Base-by-base conservation (phyloP, 2,329 filamentous ascomycete genomes). In the Tolypocladium ovalisporum region DNA sequence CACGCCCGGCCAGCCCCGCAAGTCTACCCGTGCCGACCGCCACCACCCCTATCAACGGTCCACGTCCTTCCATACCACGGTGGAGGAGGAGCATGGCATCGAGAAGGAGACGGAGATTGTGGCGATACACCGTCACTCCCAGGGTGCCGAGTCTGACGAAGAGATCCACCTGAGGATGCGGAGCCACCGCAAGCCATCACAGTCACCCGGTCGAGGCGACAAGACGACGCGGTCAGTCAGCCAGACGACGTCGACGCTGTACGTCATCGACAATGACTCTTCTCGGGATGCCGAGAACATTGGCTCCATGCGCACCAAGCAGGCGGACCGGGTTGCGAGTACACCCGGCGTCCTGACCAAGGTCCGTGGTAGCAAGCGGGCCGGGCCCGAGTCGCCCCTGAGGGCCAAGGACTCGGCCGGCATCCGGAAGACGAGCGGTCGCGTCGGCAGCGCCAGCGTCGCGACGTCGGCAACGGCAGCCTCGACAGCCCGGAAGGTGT, bases 1-100 rank as follows among this genome's bases (percentile, higher is more conserved):
- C 3, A 99, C 94, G 5, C 94, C 94, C 0, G 94, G 94, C 2
- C 94, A 99, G 71, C 94, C 94, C 34, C 85, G 94, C 61, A 97
- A 99, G 79, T 88, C 88, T 19, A 87, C 86, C 62, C 85, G 90
- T 57, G 81, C 85, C 59, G 90, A 92, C 65, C 84, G 87, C 32
- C 87, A 90, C 64, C 83, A 92, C 70, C 84, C 87, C 13, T 89
- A 92, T 71, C 75, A 84, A 55, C 80, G 86, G 57, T 80, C 79
- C 29, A 71, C 78, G 62, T 69, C 81, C 35, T 70, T 74, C 54
- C 73, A 74, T 29, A 70, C 72, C 9, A 69, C 71, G 9, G 65
- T 70, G 2, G 76, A 76, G 57, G 82, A 82, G 60, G 75, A 81
- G 59, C 79, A 81, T 51, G 78, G 76, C 36, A 69, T 81, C 63